phyloP scores from a whole-genome alignment of 371 early-diverging fungal species.

The Mortierella sp. region DNA sequence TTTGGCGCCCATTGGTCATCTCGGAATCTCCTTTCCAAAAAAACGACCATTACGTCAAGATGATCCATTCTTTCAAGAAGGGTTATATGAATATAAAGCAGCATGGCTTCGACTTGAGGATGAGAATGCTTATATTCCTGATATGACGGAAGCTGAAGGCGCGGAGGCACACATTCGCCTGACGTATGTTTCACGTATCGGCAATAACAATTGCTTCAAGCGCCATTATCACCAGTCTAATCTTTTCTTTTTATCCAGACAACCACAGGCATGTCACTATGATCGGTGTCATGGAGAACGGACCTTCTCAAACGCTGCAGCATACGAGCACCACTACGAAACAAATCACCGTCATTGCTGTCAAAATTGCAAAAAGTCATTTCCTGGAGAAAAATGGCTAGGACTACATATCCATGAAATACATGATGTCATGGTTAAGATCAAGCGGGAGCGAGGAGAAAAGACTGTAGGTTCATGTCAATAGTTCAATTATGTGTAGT shows the following conservation, averaged over 20 bases:
- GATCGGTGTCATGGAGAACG: constrained; percentile 34
- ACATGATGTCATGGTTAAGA: constrained; percentile 64
- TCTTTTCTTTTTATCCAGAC: neutral
- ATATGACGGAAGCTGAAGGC: constrained; percentile 11
- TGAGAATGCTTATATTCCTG: constrained; percentile 38
- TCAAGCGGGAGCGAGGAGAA: constrained; percentile 69
- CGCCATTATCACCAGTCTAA: no score
- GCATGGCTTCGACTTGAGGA: constrained; percentile 60
- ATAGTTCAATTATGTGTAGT: neutral
- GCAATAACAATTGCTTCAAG: neutral
- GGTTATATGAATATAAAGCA: constrained; percentile 64
- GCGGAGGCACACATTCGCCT: neutral
- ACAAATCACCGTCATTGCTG: constrained; percentile 67
- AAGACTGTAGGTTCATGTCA: constrained; percentile 61
- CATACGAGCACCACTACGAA: constrained; percentile 73
- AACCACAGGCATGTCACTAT: constrained; percentile 51
- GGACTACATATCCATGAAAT: constrained; percentile 69
- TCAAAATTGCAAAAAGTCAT: constrained; percentile 61
- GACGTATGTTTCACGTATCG: neutral
- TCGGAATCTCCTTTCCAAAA: neutral
- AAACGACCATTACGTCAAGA: constrained; percentile 47
- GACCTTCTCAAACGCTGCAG: constrained; percentile 57
- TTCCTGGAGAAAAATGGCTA: constrained; percentile 67
- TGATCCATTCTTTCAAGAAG: constrained; percentile 67
- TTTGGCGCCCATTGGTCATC: neutral